A percentile compares a stretch with the other conserved stretches of the same genome.
Conservation (phyloP, 2,329 filamentous ascomycete species). For the Microsporum ferrugineum region DNA sequence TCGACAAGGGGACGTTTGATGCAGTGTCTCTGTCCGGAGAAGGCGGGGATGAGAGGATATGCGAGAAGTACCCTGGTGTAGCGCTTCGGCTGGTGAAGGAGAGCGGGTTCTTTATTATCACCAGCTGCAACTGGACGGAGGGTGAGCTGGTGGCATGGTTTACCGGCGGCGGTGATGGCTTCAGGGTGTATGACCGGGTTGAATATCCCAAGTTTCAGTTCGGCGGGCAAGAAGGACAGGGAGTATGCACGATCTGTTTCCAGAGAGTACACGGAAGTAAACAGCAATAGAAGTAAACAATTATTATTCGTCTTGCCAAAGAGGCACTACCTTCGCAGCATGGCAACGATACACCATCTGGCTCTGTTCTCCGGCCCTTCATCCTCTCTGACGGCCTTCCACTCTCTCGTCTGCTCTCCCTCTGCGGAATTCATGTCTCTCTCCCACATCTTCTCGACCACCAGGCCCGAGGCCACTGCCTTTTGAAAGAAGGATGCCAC, state of each 20-base stretch:
- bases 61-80: conserved; percentile 61
- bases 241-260: conserved; percentile 80
- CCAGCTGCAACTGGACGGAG: conserved; percentile 98
- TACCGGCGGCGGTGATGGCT: conserved; percentile 35
- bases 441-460: conserved; percentile 44
- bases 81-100: conserved; percentile 57
- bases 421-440: conserved; percentile 39
- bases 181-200: conserved; percentile 56
- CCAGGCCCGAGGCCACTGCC: conserved; percentile 33
- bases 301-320: neutral
- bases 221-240: conserved; percentile 77
- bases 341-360: conserved; percentile 47
- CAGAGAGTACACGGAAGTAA: conserved; percentile 29
- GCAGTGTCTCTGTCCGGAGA: conserved; percentile 59
- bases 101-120: conserved; percentile 69
- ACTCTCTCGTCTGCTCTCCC: conserved; percentile 36
- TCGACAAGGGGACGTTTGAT: conserved; percentile 99
- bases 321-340: conserved; percentile 20
- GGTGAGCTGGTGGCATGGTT: conserved; percentile 76
- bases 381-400: conserved; percentile 38
- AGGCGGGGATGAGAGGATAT: conserved; percentile 41
- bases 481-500: conserved; percentile 46
- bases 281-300: conserved; percentile 10
- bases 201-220: conserved; percentile 82
- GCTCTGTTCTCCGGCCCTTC: conserved; percentile 40